Percentiles rank a stretch among this genome's conserved stretches.
These are phyloP conservation scores for Thielaviopsis populi DNA, from an alignment of 2,329 filamentous ascomycete species.

Conservation along the genomic window DNA sequence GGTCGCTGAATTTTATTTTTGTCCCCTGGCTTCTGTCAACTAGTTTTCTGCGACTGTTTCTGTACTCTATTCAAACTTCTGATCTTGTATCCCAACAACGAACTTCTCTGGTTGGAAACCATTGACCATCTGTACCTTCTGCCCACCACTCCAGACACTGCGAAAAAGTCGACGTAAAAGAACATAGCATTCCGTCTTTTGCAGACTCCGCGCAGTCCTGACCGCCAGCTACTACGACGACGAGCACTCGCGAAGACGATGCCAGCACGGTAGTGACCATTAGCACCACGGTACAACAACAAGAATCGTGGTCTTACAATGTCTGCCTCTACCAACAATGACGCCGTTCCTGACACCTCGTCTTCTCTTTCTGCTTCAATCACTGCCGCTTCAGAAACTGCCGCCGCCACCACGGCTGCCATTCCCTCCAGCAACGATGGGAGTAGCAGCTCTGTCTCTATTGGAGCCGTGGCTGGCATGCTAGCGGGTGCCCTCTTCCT, in stretches of 20 bases:
- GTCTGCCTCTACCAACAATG: neutral
- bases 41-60: neutral
- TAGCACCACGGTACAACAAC: neutral
- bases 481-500: constrained; percentile 9
- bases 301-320: constrained; percentile 1
- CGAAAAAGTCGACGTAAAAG: neutral
- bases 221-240: neutral
- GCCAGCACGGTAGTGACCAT: neutral
- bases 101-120: neutral
- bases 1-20: neutral
- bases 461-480: constrained; percentile 9
- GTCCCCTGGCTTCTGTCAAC: neutral
- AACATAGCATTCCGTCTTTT: neutral
- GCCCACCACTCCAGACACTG: neutral
- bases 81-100: neutral
- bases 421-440: neutral
- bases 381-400: neutral
- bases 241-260: neutral
- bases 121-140: neutral
- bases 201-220: neutral
- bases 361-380: constrained; percentile 1
- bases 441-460: neutral
- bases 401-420: neutral
- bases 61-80: neutral
- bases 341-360: neutral